Evolutionary conservation across 495 filamentous ascomycete species (phyloP).

Genomic region (Tetracladium marchalianum): DNA sequence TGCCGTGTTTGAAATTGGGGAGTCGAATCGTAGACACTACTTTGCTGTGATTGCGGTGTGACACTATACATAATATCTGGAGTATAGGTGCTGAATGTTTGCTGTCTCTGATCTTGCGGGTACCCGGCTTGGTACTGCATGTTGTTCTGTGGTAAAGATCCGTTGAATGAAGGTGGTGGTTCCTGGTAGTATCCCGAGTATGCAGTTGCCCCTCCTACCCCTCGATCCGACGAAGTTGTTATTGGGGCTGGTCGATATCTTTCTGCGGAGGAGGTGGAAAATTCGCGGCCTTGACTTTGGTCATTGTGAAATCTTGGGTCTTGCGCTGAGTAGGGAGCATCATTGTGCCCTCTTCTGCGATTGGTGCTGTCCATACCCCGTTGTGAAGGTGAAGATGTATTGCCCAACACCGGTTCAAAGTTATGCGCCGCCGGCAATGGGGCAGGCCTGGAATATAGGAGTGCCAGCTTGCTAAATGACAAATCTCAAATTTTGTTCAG

Average conservation of each 20-base stretch:
- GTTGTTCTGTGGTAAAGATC: conserved; percentile 34
- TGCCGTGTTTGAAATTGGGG: conserved; percentile 66
- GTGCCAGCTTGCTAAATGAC: conserved; percentile 43
- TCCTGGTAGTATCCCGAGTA: conserved; percentile 51
- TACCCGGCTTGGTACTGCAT: conserved; percentile 47
- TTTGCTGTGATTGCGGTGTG: conserved; percentile 53
- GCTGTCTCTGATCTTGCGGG: conserved; percentile 36
- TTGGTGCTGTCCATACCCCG: conserved; percentile 60
- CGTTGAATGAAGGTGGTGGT: conserved; percentile 35
- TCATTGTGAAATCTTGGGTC: conserved; percentile 32
- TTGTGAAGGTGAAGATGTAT: conserved; percentile 30
- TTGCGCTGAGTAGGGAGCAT: conserved; percentile 36
- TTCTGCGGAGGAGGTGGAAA: conserved; percentile 32
- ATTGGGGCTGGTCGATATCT: conserved; percentile 37
- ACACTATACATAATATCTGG: conserved; percentile 75
- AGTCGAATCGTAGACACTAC: conserved; percentile 64
- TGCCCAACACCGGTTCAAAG: conserved; percentile 31
- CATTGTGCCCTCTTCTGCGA: conserved; percentile 60
- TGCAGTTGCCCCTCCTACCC: conserved; percentile 30
- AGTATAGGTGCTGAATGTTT: conserved; percentile 37
- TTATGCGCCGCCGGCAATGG: conserved; percentile 50
- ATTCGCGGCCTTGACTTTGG: conserved; percentile 30
- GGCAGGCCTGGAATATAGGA: conserved; percentile 43
- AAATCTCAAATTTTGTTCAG: background rate
- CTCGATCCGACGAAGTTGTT: conserved; percentile 25